A percentile compares a stretch with the other conserved stretches of the same genome.
Evolutionary conservation across 139 green algal species (phyloP).

Genomic region (Ulvella scutata): DNA sequence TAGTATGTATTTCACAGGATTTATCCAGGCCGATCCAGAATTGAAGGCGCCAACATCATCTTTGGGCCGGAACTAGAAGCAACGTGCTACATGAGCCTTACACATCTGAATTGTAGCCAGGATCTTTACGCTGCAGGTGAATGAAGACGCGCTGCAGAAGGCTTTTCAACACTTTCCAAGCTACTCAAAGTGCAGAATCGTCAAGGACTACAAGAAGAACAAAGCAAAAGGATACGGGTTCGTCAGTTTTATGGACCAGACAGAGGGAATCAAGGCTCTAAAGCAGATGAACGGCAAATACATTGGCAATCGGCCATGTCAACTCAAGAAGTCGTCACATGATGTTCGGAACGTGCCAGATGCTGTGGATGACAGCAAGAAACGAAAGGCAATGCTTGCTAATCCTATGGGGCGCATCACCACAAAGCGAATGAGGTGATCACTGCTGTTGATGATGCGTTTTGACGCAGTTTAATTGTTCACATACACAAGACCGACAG

Average conservation of each 20-base stretch:
- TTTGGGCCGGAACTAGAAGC: no score
- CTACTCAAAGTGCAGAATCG: neutral
- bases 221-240: neutral
- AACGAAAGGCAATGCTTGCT: neutral
- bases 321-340: constrained; percentile 1
- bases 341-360: neutral
- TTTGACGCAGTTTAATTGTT: no score
- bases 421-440: neutral
- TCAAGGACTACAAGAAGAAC: constrained; percentile 1
- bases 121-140: no score
- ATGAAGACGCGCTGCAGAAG: neutral
- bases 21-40: no score
- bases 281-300: constrained; percentile 4
- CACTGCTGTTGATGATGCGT: no score
- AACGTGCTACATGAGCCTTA: no score
- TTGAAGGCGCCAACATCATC: no score
- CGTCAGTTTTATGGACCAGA: neutral
- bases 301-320: neutral
- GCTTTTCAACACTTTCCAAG: neutral
- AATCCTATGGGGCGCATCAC: neutral
- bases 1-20: no score
- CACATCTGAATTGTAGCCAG: no score
- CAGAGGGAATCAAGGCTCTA: neutral
- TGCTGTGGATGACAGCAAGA: neutral
- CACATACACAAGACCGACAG: no score